These are phyloP conservation scores for Mariannaea elegans DNA, from an alignment of 2,329 filamentous ascomycete species.

Conservation along the genomic window DNA sequence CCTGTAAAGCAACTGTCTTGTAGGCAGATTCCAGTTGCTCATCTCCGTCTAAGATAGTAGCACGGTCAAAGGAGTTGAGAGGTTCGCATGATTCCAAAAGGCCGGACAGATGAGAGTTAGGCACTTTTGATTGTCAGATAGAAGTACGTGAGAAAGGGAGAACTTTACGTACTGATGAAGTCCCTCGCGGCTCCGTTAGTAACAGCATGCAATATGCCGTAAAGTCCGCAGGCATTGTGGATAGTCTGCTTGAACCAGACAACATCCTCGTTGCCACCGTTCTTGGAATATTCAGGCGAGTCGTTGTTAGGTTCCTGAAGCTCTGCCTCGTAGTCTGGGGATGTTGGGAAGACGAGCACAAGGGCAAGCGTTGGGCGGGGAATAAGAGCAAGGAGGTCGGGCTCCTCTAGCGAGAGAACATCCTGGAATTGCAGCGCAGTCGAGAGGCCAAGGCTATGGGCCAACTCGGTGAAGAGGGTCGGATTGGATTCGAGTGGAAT, in stretches of 20 bases:
- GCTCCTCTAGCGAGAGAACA: conserved; percentile 82
- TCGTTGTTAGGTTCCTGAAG: conserved; percentile 34
- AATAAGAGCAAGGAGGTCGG: conserved; percentile 73
- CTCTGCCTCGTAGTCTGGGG: conserved; percentile 57
- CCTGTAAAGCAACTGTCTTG: conserved; percentile 71
- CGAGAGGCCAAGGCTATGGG: conserved; percentile 77
- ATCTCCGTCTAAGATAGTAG: conserved; percentile 75
- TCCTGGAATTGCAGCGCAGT: conserved; percentile 77
- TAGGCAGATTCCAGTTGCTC: conserved; percentile 77
- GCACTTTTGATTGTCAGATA: too few species aligned
- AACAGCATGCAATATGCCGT: conserved; percentile 77
- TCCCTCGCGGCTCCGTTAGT: conserved; percentile 71
- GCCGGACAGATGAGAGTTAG: conserved; percentile 61
- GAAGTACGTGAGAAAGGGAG: too few species aligned
- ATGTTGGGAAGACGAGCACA: conserved; percentile 78
- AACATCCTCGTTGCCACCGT: conserved; percentile 65
- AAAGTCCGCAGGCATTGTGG: conserved; percentile 81
- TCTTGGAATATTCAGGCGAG: conserved; percentile 44
- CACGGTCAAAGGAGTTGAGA: conserved; percentile 58
- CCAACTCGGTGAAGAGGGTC: conserved; percentile 78
- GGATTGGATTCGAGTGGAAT: conserved; percentile 70
- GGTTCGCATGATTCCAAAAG: conserved; percentile 55
- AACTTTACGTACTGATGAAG: conserved; percentile 55
- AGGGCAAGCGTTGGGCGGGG: conserved; percentile 81
- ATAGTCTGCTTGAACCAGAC: conserved; percentile 90